Conservation (phyloP, 2,329 filamentous ascomycete species). For the Diplodia sapinea region DNA sequence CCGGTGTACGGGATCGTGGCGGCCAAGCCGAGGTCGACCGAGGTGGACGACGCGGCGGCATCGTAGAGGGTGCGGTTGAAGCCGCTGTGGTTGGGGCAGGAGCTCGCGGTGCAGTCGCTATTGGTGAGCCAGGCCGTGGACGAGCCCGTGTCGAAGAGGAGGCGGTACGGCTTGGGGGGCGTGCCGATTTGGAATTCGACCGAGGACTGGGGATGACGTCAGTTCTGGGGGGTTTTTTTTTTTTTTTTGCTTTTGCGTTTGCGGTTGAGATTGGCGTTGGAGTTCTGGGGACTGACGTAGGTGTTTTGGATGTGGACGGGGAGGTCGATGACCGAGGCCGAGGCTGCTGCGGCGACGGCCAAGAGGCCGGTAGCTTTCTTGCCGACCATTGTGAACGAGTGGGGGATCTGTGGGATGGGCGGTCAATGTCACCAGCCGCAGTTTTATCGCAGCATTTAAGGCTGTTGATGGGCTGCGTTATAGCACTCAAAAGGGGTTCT, state of each 20-base stretch:
- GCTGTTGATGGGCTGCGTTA: background rate
- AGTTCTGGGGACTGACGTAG: constrained; percentile 27
- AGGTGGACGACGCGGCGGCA: constrained; percentile 32
- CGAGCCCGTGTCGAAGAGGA: constrained; percentile 37
- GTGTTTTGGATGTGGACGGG: constrained; percentile 32
- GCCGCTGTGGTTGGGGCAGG: constrained; percentile 32
- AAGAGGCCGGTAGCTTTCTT: background rate
- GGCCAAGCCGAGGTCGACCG: constrained; percentile 31
- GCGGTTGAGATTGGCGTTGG: too few species aligned
- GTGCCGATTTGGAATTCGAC: constrained; percentile 32
- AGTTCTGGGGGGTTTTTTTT: background rate
- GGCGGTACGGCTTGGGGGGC: constrained; percentile 33
- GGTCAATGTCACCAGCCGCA: too few species aligned
- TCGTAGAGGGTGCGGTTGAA: constrained; percentile 35
- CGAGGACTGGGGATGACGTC: constrained; percentile 20
- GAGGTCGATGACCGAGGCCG: constrained; percentile 34
- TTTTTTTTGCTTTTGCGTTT: too few species aligned
- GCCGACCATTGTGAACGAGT: constrained; percentile 12
- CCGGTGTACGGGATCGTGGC: constrained; percentile 33
- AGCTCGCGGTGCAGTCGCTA: constrained; percentile 33
- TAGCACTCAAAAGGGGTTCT: background rate
- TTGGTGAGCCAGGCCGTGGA: constrained; percentile 34
- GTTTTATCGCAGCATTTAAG: background rate
- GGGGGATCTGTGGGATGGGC: background rate
- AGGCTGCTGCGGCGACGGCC: constrained; percentile 11